phyloP scores from a whole-genome alignment of 2,329 filamentous ascomycete genomes.

The Harringtonia aguacate region DNA sequence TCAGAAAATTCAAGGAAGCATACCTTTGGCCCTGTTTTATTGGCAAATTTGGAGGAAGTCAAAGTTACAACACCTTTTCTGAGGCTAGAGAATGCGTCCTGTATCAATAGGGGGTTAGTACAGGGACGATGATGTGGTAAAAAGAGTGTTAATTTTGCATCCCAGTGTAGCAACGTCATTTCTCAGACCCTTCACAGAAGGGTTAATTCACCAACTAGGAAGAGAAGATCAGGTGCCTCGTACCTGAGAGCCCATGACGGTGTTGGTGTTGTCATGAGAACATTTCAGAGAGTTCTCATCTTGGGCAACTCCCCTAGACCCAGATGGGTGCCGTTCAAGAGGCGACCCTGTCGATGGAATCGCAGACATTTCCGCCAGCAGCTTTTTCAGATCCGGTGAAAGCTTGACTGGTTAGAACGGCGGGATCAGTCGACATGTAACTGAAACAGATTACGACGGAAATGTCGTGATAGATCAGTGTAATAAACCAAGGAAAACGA shows the following conservation, averaged over 20 bases:
- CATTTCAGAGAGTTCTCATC: conserved; percentile 25
- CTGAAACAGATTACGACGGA: conserved; percentile 11
- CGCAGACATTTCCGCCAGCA: conserved; percentile 25
- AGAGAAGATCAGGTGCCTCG: conserved; percentile 3
- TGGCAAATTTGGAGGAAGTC: conserved; percentile 42
- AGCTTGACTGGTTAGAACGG: conserved; percentile 13
- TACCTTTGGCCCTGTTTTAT: conserved; percentile 45
- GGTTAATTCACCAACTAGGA: too few relatives aligned
- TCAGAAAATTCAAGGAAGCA: conserved; percentile 2
- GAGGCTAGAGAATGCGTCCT: conserved; percentile 11
- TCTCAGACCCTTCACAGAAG: too few relatives aligned
- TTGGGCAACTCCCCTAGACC: conserved; percentile 20
- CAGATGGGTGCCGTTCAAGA: conserved; percentile 22
- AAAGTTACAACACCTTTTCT: conserved; percentile 38
- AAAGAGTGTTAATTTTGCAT: too few relatives aligned
- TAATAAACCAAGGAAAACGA: conserved; percentile 10
- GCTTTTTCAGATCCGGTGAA: not conserved
- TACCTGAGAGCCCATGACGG: conserved; percentile 19
- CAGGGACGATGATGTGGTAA: not conserved
- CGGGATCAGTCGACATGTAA: conserved; percentile 3
- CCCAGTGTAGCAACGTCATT: too few relatives aligned
- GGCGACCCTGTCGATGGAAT: conserved; percentile 30
- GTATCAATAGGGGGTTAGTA: not conserved
- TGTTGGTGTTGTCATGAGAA: conserved; percentile 23
- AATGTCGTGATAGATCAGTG: conserved; percentile 11